phyloP scores from a whole-genome alignment of 75 land plant genomes.

The Sequoia sempervirens region DNA sequence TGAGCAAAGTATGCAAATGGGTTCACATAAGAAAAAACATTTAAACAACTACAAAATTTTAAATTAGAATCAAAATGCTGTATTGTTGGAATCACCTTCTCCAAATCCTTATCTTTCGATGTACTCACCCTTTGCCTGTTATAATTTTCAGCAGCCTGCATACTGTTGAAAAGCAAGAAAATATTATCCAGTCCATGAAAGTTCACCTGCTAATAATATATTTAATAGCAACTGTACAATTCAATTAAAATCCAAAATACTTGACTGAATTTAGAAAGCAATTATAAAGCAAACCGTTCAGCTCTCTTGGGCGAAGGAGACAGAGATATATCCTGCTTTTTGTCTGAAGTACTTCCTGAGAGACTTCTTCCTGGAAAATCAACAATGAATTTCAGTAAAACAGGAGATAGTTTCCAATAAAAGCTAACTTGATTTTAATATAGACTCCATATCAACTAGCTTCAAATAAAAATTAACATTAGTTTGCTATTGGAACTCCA shows the following conservation, averaged over 20 bases:
- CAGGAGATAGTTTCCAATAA: background rate
- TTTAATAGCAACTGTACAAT: background rate
- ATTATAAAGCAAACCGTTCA: constrained; percentile 9
- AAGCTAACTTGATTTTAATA: background rate
- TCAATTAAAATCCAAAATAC: background rate
- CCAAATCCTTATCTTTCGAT: constrained; percentile 4
- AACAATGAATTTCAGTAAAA: background rate
- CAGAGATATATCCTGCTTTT: background rate
- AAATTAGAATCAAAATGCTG: background rate
- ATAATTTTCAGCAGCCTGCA: background rate
- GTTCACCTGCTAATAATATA: background rate
- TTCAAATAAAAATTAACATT: background rate
- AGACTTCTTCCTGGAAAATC: background rate
- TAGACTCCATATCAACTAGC: no score
- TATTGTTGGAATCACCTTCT: constrained; percentile 1
- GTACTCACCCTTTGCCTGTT: background rate
- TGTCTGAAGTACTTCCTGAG: background rate
- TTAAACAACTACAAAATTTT: background rate
- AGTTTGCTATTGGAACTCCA: background rate
- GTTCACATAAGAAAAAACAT: background rate
- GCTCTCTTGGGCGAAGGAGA: constrained; percentile 7
- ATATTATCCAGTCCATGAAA: background rate
- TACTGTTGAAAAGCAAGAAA: background rate
- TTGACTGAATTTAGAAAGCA: background rate
- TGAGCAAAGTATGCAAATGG: background rate